Conservation (phyloP, 2,329 filamentous ascomycete genomes). For the Fusarium foetens region DNA sequence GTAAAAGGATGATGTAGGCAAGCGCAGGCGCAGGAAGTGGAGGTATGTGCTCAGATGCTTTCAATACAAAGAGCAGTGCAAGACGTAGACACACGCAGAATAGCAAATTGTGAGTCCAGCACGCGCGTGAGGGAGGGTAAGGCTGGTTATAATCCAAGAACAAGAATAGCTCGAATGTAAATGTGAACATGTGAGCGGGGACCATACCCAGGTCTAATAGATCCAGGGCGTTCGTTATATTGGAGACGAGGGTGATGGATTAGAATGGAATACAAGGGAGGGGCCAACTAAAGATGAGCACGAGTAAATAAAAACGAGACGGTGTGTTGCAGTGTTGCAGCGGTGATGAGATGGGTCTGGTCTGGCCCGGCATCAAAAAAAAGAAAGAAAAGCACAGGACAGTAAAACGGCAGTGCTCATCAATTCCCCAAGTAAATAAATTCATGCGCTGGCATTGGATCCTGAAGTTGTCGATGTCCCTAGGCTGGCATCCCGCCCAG, state of each 20-base stretch:
- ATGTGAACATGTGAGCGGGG: slow-evolving; percentile 20
- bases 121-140: slow-evolving; percentile 19
- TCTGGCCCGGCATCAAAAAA: slow-evolving; percentile 1
- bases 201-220: slow-evolving; percentile 20
- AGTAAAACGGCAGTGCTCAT: slow-evolving; percentile 34
- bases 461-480: neutral
- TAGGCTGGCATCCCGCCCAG: neutral
- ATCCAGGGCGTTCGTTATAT: slow-evolving; percentile 21
- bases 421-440: slow-evolving; percentile 24
- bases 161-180: slow-evolving; percentile 9
- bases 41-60: slow-evolving; percentile 9
- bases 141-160: slow-evolving; percentile 29
- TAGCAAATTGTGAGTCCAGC: neutral
- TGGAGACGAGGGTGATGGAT: slow-evolving; percentile 15
- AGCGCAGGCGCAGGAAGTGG: neutral
- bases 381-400: slow-evolving; percentile 33
- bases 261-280: slow-evolving; percentile 15
- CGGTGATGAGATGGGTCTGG: slow-evolving; percentile 31
- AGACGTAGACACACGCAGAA: slow-evolving; percentile 3
- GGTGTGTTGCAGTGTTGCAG: slow-evolving; percentile 39
- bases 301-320: slow-evolving; percentile 35
- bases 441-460: slow-evolving; percentile 40
- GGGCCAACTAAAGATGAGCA: slow-evolving; percentile 20
- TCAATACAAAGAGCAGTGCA: slow-evolving; percentile 23
- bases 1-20: slow-evolving; percentile 16